phyloP scores from a whole-genome alignment of 225 moss, liverwort and hornwort genomes.

The Ulota crispa region DNA sequence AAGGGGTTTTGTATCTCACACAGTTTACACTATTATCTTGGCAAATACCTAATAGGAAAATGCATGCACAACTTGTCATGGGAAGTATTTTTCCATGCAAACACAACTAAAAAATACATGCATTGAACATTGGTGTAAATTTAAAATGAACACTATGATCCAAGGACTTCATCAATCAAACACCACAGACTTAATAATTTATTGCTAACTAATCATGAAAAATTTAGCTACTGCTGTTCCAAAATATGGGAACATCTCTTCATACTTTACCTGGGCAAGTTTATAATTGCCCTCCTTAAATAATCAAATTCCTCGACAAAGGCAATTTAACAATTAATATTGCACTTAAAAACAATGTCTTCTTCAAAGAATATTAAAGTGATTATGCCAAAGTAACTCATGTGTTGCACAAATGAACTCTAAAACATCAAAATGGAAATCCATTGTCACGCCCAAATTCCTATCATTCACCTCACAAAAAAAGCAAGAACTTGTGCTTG shows the following conservation, averaged over 20 bases:
- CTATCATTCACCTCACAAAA: no score
- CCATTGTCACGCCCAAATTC: no score
- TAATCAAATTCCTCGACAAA: slow-evolving; percentile 78
- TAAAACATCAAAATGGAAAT: no score
- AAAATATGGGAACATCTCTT: slow-evolving; percentile 51
- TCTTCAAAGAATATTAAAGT: neutral
- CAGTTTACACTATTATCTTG: neutral
- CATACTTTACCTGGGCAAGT: slow-evolving; percentile 91
- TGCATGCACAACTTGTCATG: neutral
- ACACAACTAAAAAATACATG: slow-evolving; percentile 4
- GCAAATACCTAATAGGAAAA: neutral
- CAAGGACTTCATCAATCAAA: slow-evolving; percentile 9
- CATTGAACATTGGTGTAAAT: slow-evolving; percentile 4
- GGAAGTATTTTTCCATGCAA: slow-evolving; percentile 6
- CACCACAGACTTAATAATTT: neutral
- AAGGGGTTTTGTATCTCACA: neutral
- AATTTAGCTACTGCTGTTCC: neutral
- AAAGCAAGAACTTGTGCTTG: no score
- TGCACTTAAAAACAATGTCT: neutral
- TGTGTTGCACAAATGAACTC: no score
- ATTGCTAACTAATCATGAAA: neutral
- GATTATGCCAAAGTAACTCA: slow-evolving; percentile 5
- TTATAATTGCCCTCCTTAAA: slow-evolving; percentile 95
- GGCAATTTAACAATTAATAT: neutral
- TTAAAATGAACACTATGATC: neutral